These are phyloP conservation scores for Alternaria metachromatica DNA, from an alignment of 2,329 filamentous ascomycete genomes.

Conservation along the genomic window DNA sequence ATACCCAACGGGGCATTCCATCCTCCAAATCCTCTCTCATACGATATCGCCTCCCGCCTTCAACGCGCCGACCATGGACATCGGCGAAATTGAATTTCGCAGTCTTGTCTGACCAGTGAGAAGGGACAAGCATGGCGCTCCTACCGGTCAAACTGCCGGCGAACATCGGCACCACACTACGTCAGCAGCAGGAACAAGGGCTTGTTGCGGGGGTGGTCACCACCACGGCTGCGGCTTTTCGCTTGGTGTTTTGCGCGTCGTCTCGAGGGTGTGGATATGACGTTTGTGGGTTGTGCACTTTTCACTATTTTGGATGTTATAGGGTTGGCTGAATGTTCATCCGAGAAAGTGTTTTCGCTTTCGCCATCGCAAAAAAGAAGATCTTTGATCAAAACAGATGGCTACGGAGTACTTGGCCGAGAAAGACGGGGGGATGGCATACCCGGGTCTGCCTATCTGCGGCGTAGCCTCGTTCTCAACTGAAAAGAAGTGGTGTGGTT, in stretches of 20 bases:
- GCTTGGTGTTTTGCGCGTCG: constrained; percentile 7
- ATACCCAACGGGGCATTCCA: constrained; percentile 6
- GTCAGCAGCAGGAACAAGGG: constrained; percentile 18
- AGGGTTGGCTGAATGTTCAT: not conserved
- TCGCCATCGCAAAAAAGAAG: not conserved
- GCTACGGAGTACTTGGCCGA: not conserved
- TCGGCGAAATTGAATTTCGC: constrained; percentile 1
- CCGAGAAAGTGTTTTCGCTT: not conserved
- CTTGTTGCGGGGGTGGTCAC: constrained; percentile 25
- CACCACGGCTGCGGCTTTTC: constrained; percentile 3
- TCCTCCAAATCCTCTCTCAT: not conserved
- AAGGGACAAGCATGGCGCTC: constrained; percentile 5
- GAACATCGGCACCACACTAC: constrained; percentile 32
- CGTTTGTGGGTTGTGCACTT: not conserved
- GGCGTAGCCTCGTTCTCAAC: not conserved
- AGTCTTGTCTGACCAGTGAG: constrained; percentile 3
- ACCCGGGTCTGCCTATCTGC: not conserved
- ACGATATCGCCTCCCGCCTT: not conserved
- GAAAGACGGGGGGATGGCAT: not conserved
- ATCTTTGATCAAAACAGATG: not conserved
- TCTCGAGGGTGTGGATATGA: not conserved
- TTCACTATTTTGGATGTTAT: not conserved
- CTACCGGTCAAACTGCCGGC: constrained; percentile 27
- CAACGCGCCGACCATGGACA: not conserved
- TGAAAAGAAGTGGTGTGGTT: not conserved